Base-by-base conservation (phyloP, 2,329 filamentous ascomycete genomes). In the Fusarium continuum region DNA sequence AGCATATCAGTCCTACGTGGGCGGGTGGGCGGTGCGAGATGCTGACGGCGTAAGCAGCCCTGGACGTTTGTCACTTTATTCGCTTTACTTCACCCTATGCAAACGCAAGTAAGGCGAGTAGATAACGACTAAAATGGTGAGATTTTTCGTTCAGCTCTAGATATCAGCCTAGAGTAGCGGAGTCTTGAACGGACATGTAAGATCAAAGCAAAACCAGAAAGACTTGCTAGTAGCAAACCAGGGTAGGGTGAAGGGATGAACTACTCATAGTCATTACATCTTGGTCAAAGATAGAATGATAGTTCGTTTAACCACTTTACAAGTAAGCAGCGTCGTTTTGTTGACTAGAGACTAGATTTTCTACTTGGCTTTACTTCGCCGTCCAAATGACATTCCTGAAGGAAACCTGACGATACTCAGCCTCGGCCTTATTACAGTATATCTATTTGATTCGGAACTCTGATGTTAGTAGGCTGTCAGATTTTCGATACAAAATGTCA, bases 1-100 rank as follows among this genome's bases (percentile, higher is more conserved):
- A 9, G 19, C 17, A 13, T 26, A 40, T 56, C 55, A 65, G 61
- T 55, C 49, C 44, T 58, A 39, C 31, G 20, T 20, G 5, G 31
- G 16, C 29, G 8, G 23, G 20, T 20, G 5, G 31, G 16, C 29
- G 8, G 23, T 39, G 19, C 16, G 16, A 29, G 39, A 38, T 23
- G 32, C 20, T 45, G 47, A 40, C 54, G 6, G 28, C n/a, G 19
- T 48, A 39, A 38, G 20, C 34, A 26, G 11, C 14, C 22, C 17
- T 11, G 4, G 16, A 9, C 17, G 1, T 9, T 35, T 11, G 10
- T 39, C 31, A 6, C n/a, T 34, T 32, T 22, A 3, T 23, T 25
- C 2, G 6, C 35, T 22, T 8, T n/a, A 13, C 17, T 22, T 28
- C 35, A 23, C 26, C 10, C 26, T 49, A 28, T 32, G 6, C n/a